A percentile compares a stretch with the other conserved stretches of the same genome.
Evolutionary conservation across 2,329 filamentous ascomycete species (phyloP).

Genomic region (Chaetomium globosum): DNA sequence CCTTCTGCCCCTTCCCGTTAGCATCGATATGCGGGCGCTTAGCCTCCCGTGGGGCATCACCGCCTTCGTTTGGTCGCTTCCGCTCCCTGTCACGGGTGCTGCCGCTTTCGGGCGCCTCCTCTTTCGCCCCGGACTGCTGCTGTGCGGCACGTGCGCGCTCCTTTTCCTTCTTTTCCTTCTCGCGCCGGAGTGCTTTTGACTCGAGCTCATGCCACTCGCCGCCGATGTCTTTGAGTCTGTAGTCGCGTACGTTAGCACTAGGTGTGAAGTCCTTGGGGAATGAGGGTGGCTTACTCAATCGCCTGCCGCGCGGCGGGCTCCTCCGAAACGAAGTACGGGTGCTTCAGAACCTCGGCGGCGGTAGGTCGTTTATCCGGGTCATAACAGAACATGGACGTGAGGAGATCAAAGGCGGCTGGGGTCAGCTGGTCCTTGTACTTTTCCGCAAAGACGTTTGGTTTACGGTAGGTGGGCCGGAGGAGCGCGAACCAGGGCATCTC

Average conservation of each 20-base stretch:
- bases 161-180: conserved; percentile 71
- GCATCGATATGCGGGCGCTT: conserved; percentile 38
- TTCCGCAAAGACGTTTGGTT: conserved; percentile 75
- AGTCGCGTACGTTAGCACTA: conserved; percentile 39
- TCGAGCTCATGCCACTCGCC: conserved; percentile 99
- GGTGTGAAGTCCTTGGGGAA: neutral
- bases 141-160: conserved; percentile 44
- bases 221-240: conserved; percentile 73
- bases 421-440: conserved; percentile 79
- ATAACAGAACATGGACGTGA: conserved; percentile 83
- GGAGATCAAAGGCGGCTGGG: conserved; percentile 78
- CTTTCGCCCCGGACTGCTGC: conserved; percentile 21
- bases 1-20: conserved; percentile 3
- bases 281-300: conserved; percentile 66
- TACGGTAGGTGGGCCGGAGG: conserved; percentile 74
- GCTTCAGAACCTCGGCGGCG: conserved; percentile 79
- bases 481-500: conserved; percentile 98
- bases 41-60: conserved; percentile 35
- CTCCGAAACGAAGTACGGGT: conserved; percentile 85
- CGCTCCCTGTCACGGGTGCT: conserved; percentile 42
- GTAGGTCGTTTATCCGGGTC: conserved; percentile 82
- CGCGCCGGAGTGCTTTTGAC: conserved; percentile 88
- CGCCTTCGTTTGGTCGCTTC: conserved; percentile 42
- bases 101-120: conserved; percentile 14
- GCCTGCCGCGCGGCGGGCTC: conserved; percentile 76